Evolutionary conservation across 345 rosid species (phyloP).

Genomic region (Linum trigynum): DNA sequence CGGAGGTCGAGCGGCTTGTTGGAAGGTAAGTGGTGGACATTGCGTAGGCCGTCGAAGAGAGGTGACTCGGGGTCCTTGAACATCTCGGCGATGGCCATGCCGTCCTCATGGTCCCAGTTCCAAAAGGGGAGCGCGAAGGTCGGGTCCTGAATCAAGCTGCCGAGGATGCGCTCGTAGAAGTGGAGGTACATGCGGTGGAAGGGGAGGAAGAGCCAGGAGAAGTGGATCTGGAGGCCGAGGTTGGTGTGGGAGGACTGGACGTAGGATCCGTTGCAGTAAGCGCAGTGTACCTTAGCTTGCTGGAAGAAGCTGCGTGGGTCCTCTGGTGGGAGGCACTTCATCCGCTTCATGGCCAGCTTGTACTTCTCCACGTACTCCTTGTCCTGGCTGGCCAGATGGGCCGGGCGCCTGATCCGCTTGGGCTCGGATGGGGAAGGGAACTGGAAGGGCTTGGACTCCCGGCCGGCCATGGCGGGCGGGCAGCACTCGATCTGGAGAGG

Average conservation of each 20-base stretch:
- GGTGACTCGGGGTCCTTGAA: background rate
- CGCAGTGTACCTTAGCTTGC: background rate
- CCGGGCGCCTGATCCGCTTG: background rate
- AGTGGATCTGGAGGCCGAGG: background rate
- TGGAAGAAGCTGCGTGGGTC: conserved; percentile 1
- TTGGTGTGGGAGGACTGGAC: background rate
- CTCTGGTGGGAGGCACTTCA: background rate
- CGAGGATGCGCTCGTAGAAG: conserved; percentile 4
- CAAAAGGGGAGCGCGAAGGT: background rate
- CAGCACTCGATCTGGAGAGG: background rate
- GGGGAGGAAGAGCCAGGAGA: conserved; percentile 1
- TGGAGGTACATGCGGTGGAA: conserved; percentile 4
- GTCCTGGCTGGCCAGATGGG: background rate
- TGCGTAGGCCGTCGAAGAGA: background rate
- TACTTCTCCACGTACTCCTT: background rate
- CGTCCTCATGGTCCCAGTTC: background rate
- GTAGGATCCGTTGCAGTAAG: conserved; percentile 3
- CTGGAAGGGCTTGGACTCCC: background rate
- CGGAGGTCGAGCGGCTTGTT: background rate
- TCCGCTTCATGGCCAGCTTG: background rate
- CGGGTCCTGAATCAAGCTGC: background rate
- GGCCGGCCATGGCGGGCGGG: background rate
- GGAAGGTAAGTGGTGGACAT: background rate
- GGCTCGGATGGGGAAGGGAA: background rate
- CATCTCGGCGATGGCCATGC: background rate